Evolutionary conservation across 176 grass and related monocot species (phyloP), one percentile per base, ranked within the genome.

Genomic region (Themeda triandra): DNA sequence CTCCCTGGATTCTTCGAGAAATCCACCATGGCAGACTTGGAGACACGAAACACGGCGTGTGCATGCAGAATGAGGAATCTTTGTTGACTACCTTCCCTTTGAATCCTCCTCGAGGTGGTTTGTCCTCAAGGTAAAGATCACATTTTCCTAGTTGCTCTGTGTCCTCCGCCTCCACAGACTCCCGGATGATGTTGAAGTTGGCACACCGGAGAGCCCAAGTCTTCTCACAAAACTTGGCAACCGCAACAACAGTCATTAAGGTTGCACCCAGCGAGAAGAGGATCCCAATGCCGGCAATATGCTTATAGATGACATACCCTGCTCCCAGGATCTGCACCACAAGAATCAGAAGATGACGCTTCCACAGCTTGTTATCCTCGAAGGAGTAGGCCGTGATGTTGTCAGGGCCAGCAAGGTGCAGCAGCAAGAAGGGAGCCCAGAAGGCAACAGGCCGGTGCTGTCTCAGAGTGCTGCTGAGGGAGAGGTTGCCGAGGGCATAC

Each of bases 351-450:
- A 87, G 10, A n/a, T 82, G 79, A 45, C 78, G 66, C 63, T 63
- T 40, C 87, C 90, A 62, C 23, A 88, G 72, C 71, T 88, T 24
- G 67, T 86, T 67, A 21, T 82, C 90, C 84, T 92, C 13, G 1
- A 92, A 5, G 10, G 86, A 73, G 49, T 82, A 88, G 15, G 90
- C 77, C 0, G 86, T 88, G 42, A 92, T 92, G 53, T 78, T 86
- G 35, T 92, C 86, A 0, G 63, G 86, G 14, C 90, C 90, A 1
- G 77, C 90, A 31, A 92, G 90, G 13, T 88, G 86, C 1, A 88
- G 54, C 6, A 92, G 54, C 31, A 92, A 44, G 66, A 88, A 92
- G 0, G 90, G 90, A 0, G 86, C 54, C 85, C 85, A 84, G 49
- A 87, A 80, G 1, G 60, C 32, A 0, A 80, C 25, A 0, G 86